Conservation (phyloP, 2,329 filamentous ascomycete species). For the Aspergillus sp. region DNA sequence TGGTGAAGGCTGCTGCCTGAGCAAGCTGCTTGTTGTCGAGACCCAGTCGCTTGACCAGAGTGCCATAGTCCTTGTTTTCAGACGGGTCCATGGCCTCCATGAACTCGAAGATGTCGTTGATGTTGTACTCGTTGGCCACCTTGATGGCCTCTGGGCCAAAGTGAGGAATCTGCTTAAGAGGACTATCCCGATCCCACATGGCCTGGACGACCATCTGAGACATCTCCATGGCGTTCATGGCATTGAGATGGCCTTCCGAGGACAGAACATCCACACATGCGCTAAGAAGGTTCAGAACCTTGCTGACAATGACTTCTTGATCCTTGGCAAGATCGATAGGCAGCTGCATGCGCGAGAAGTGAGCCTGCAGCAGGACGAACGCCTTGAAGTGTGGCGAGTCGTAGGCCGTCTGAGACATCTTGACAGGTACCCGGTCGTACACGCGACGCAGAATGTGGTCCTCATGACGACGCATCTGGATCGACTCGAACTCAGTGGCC, state of each 20-base stretch:
- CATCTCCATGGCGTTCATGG: slow-evolving; percentile 98
- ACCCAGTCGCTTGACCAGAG: slow-evolving; percentile 73
- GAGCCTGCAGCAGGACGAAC: slow-evolving; percentile 93
- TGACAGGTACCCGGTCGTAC: slow-evolving; percentile 91
- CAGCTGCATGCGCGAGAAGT: slow-evolving; percentile 96
- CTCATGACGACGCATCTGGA: slow-evolving; percentile 92
- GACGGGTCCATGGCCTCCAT: slow-evolving; percentile 98
- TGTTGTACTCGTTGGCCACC: slow-evolving; percentile 73
- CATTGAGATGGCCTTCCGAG: slow-evolving; percentile 92
- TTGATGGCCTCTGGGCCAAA: slow-evolving; percentile 82
- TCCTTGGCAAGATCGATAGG: slow-evolving; percentile 95
- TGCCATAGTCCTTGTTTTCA: slow-evolving; percentile 79
- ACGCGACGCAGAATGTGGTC: slow-evolving; percentile 83
- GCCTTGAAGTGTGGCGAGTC: slow-evolving; percentile 98
- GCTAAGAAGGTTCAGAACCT: slow-evolving; percentile 82
- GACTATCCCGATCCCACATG: slow-evolving; percentile 98
- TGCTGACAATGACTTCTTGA: slow-evolving; percentile 81
- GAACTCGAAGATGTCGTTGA: slow-evolving; percentile 95
- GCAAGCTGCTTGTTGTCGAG: slow-evolving; percentile 79
- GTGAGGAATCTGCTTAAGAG: slow-evolving; percentile 96
- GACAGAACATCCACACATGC: slow-evolving; percentile 93
- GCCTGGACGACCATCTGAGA: slow-evolving; percentile 98
- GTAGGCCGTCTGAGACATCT: slow-evolving; percentile 82
- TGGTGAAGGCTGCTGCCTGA: slow-evolving; percentile 92
- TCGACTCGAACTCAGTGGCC: slow-evolving; percentile 91